Conservation (phyloP, 2,329 filamentous ascomycete species). For the Oidium heveae region DNA sequence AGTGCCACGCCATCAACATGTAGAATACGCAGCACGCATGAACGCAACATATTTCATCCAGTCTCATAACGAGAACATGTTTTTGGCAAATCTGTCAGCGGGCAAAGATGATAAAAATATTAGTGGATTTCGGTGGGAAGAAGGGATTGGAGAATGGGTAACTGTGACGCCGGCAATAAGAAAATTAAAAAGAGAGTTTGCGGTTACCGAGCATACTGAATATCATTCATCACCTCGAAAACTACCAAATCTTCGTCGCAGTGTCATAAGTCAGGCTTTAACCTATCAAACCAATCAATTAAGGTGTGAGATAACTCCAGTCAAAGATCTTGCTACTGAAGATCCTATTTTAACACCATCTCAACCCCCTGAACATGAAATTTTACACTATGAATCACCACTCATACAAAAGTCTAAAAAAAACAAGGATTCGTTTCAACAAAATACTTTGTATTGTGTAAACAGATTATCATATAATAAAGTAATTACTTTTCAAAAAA, state of each 20-base stretch:
- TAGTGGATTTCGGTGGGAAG: constrained; percentile 24
- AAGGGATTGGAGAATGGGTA: constrained; percentile 31
- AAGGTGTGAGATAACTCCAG: not conserved
- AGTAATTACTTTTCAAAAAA: not conserved
- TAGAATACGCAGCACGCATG: constrained; percentile 12
- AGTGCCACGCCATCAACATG: constrained; percentile 9
- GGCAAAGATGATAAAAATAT: constrained; percentile 1
- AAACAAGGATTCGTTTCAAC: not conserved
- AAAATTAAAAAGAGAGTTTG: constrained; percentile 7
- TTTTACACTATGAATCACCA: not conserved
- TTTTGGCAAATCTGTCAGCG: not conserved
- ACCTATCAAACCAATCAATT: not conserved
- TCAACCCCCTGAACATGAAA: not conserved
- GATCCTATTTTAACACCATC: not conserved
- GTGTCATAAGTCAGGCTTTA: not conserved
- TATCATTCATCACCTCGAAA: constrained; percentile 7
- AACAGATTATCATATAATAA: not conserved
- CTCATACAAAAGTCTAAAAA: not conserved
- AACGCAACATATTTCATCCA: constrained; percentile 6
- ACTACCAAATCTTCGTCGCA: constrained; percentile 3
- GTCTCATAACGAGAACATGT: constrained; percentile 1
- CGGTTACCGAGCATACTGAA: constrained; percentile 5
- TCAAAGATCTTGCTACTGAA: not conserved
- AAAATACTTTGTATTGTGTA: too few relatives aligned
- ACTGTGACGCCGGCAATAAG: constrained; percentile 19